These are phyloP conservation scores for Stephanodiscus minutulus DNA, from an alignment of 108 stramenopile genomes.

Conservation along the genomic window DNA sequence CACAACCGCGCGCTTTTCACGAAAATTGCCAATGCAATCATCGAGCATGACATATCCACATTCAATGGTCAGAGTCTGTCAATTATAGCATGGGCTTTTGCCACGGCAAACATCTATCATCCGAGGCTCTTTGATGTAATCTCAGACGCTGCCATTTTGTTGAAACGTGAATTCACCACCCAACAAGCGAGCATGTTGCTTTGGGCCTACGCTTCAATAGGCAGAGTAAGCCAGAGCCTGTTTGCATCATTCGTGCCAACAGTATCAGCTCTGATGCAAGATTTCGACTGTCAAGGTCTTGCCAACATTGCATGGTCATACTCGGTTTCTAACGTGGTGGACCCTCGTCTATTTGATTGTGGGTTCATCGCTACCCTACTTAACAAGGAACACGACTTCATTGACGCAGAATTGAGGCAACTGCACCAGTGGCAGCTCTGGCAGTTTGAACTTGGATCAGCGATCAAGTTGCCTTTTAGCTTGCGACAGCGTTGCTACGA, in stretches of 20 bases:
- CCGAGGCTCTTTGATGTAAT: background rate
- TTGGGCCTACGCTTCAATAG: background rate
- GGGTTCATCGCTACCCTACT: background rate
- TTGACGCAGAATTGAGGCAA: background rate
- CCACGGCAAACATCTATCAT: background rate
- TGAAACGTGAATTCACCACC: background rate
- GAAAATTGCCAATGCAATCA: background rate
- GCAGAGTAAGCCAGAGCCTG: background rate
- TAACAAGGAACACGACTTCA: background rate
- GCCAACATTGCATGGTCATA: conserved; percentile 1
- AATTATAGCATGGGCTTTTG: background rate
- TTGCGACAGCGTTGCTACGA: background rate
- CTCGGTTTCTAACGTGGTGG: background rate
- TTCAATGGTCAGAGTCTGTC: background rate
- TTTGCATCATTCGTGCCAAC: background rate
- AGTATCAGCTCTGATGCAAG: background rate
- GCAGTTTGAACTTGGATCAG: background rate
- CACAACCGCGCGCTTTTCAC: background rate
- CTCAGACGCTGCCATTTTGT: background rate
- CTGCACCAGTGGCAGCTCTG: background rate
- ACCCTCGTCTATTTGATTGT: background rate
- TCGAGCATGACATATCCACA: background rate
- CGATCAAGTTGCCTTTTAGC: background rate
- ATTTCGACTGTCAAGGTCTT: background rate
- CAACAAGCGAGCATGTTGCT: background rate